Conservation (phyloP, 2,329 filamentous ascomycete genomes). For the Colletotrichum sp. region DNA sequence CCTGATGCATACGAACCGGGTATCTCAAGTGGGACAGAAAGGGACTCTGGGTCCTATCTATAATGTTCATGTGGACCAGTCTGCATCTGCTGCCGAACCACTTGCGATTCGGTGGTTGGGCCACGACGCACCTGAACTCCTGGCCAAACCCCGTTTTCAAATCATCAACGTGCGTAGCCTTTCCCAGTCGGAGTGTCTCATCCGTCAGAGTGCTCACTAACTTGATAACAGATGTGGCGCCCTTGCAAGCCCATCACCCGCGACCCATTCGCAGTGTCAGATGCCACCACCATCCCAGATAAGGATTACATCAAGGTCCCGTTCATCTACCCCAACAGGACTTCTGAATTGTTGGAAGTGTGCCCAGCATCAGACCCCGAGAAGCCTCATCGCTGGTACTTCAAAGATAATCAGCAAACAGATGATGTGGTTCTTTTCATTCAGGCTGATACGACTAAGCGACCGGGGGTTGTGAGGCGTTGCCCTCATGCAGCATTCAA, state of each 20-base stretch:
- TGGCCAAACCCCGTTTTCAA: neutral
- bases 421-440: neutral
- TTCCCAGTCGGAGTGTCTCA: accelerated
- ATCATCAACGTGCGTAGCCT: neutral
- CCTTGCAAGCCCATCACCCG: neutral
- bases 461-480: neutral
- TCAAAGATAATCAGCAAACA: neutral
- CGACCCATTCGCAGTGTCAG: neutral
- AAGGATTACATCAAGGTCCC: neutral
- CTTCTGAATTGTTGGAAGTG: neutral
- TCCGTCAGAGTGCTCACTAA: accelerated
- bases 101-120: neutral
- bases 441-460: neutral
- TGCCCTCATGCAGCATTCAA: neutral
- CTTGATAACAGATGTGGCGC: neutral
- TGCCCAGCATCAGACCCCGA: neutral
- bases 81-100: neutral
- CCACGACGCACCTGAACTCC: neutral
- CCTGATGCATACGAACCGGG: neutral
- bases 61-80: neutral
- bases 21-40: neutral
- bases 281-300: neutral
- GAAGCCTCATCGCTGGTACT: neutral
- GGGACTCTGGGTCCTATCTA: neutral
- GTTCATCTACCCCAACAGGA: neutral